These are phyloP conservation scores for Halenospora varia DNA, from an alignment of 495 filamentous ascomycete genomes.

Conservation along the genomic window DNA sequence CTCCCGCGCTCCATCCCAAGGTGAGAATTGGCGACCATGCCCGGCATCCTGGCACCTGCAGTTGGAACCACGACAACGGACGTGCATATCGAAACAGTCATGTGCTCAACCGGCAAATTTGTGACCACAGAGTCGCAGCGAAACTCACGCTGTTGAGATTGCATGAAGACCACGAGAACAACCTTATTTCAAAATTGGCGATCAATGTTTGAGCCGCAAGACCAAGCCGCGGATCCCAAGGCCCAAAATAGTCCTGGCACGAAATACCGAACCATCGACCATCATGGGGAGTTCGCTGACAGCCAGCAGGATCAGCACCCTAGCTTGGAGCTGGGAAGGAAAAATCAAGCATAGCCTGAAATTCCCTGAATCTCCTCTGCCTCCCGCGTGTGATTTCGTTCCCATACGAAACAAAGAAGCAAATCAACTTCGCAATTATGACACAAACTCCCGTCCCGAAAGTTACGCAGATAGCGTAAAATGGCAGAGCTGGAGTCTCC, in stretches of 20 bases:
- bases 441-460: constrained; percentile 6
- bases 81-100: constrained; percentile 6
- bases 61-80: constrained; percentile 1
- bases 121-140: background rate
- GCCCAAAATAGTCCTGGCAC: background rate
- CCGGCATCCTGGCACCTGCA: constrained; percentile 9
- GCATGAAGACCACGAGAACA: background rate
- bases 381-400: background rate
- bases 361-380: background rate
- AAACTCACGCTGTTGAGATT: background rate
- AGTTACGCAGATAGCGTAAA: constrained; percentile 3
- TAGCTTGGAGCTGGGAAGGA: background rate
- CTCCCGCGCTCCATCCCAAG: background rate
- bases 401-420: constrained; percentile 10
- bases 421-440: background rate
- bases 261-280: background rate
- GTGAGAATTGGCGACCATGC: background rate
- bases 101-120: background rate
- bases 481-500: too few relatives aligned
- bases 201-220: background rate
- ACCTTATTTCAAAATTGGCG: background rate
- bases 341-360: background rate
- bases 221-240: background rate
- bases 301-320: background rate
- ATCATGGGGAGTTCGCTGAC: background rate